Evolutionary conservation across 2,329 filamentous ascomycete species (phyloP), one percentile per base, ranked within the genome.

Genomic region (Ceratocystis lukuohia): DNA sequence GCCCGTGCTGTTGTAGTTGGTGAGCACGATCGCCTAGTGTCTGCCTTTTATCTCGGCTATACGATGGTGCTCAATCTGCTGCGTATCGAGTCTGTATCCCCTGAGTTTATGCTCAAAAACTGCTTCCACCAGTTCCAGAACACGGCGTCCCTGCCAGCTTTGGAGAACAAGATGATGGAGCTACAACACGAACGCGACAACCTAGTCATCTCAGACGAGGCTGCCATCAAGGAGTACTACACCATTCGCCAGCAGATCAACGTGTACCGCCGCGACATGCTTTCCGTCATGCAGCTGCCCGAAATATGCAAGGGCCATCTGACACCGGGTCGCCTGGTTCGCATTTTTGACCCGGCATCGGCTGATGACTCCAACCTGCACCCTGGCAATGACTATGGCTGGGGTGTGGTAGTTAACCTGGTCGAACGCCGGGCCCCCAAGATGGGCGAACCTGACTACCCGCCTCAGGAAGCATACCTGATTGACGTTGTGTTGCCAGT

Each of bases 51-150:
- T 74, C 82, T 99, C 17, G 92, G 94, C 41, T 99, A 99, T 80
- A 99, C 99, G 78, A 99, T 99, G 94, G 90, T 99, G 73, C 81
- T 99, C 67, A 99, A 99, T 73, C 78, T 99, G 69, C 87, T 97
- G 75, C 84, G 94, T 76, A 93, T 99, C n/a, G 94, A 99, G 74
- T 93, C 91, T n/a, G 96, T 99, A 63, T 97, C 92, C 7, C 94
- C 95, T 1, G 93, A 99, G 72, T 97, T 90, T 73, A 99, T 99
- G 94, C 80, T 99, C n/a, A 92, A 97, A 78, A 85, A 88, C 71
- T 99, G 94, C 74, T 99, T 99, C 79, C 95, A 90, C 75, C 94
- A 99, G 75, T 99, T 99, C 77, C 94, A 99, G 75, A 97, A 96
- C 72, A 90, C 90, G 1, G 89, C 93, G 10, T 91, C 88, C 70